Evolutionary conservation across 2,329 filamentous ascomycete genomes (phyloP).

Genomic region (Trichoderma gracile): DNA sequence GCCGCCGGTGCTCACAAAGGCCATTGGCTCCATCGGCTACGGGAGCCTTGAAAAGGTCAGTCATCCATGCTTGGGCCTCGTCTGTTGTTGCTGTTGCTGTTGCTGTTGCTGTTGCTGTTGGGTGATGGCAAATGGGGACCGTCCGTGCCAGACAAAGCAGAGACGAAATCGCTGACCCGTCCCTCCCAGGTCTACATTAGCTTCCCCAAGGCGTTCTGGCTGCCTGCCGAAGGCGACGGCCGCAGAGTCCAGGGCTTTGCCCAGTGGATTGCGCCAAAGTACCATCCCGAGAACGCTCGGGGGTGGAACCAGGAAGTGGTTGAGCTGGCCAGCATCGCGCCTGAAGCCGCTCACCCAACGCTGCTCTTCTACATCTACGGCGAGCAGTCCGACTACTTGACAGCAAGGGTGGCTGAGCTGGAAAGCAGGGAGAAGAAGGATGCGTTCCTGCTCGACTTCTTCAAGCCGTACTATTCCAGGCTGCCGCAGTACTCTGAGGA

Average conservation of each 20-base stretch:
- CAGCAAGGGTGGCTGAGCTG: conserved; percentile 46
- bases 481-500: conserved; percentile 65
- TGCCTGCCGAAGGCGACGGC: conserved; percentile 42
- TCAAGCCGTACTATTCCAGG: conserved; percentile 74
- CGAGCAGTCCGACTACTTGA: conserved; percentile 58
- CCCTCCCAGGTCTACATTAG: conserved; percentile 57
- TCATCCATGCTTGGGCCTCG: neutral
- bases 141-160: too few species aligned
- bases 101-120: too few species aligned
- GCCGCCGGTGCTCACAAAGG: conserved; percentile 56
- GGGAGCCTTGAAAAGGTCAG: conserved; percentile 69
- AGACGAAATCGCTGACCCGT: neutral
- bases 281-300: conserved; percentile 61
- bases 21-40: conserved; percentile 66
- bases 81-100: too few species aligned
- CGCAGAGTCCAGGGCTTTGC: conserved; percentile 64
- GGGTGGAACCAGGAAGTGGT: conserved; percentile 76
- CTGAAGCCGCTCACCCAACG: conserved; percentile 67
- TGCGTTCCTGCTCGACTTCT: conserved; percentile 62
- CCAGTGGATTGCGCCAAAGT: conserved; percentile 72
- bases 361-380: conserved; percentile 82
- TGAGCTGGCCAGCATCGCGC: conserved; percentile 69
- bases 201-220: conserved; percentile 78
- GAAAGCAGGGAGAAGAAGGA: conserved; percentile 50
- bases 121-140: too few species aligned